Percentiles rank a stretch among this genome's conserved stretches.
Evolutionary conservation across 2,329 filamentous ascomycete genomes (phyloP).

Genomic region (Metarhizium humberi): DNA sequence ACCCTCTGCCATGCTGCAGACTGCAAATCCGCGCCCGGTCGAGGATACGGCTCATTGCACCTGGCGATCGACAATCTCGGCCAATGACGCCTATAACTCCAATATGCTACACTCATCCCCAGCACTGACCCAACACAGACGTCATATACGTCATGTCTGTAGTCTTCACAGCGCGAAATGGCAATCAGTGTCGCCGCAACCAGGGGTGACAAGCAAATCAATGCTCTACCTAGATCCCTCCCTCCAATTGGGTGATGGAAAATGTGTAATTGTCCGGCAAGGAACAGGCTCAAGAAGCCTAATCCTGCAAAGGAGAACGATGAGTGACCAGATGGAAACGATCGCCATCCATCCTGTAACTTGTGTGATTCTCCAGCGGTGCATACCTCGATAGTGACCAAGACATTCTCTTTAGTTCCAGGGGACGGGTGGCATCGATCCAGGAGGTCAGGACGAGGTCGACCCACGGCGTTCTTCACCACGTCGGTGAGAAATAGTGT

Average conservation of each 20-base stretch:
- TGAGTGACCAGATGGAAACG: constrained; percentile 72
- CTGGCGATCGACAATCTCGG: constrained; percentile 40
- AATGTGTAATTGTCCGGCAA: constrained; percentile 57
- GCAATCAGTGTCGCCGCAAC: constrained; percentile 58
- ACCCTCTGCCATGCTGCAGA: constrained; percentile 31
- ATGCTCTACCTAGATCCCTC: constrained; percentile 44
- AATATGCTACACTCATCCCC: constrained; percentile 51
- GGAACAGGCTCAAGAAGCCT: constrained; percentile 62
- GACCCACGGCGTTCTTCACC: constrained; percentile 79
- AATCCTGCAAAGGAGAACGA: constrained; percentile 73
- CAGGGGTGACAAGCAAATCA: constrained; percentile 49
- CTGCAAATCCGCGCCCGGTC: constrained; percentile 28
- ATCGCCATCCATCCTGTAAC: constrained; percentile 76
- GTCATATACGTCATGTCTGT: constrained; percentile 63
- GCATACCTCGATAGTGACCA: constrained; percentile 62
- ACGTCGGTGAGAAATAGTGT: constrained; percentile 80
- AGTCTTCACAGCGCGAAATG: constrained; percentile 60
- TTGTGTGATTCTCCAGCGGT: constrained; percentile 59
- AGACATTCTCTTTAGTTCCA: constrained; percentile 35
- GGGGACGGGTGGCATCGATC: constrained; percentile 68
- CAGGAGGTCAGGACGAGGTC: constrained; percentile 54
- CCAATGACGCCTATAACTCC: constrained; percentile 58
- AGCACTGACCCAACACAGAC: constrained; percentile 52
- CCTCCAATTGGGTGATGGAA: constrained; percentile 35
- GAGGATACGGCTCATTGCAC: constrained; percentile 49